These are phyloP conservation scores for Penicillium sp. DNA, from an alignment of 2,329 filamentous ascomycete species.

Conservation along the genomic window DNA sequence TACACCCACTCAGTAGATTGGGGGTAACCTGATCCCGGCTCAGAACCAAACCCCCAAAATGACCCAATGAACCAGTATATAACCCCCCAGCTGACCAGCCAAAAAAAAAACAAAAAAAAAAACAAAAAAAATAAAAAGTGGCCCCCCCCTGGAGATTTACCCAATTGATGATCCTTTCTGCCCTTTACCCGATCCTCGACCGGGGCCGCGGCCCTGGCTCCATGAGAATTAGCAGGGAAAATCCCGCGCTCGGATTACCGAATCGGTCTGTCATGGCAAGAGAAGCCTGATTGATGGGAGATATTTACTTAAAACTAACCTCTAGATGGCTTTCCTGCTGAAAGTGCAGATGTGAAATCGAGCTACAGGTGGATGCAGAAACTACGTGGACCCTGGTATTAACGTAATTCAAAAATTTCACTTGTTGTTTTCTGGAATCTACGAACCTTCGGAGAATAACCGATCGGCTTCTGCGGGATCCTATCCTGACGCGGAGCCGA, in stretches of 20 bases:
- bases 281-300: neutral
- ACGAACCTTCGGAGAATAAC: neutral
- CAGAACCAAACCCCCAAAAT: neutral
- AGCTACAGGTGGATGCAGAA: neutral
- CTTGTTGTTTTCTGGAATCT: neutral
- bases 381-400: neutral
- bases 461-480: neutral
- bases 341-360: neutral
- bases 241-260: slow-evolving; percentile 19
- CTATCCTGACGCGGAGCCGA: slow-evolving; percentile 3
- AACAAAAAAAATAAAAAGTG: slow-evolving; percentile 1
- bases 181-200: neutral
- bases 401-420: neutral
- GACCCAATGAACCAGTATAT: neutral
- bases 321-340: neutral
- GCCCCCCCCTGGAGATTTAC: neutral
- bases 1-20: neutral
- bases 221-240: slow-evolving; percentile 2
- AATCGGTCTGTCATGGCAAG: slow-evolving; percentile 13
- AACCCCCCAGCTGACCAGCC: slow-evolving; percentile 2
- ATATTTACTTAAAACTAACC: neutral
- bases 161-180: neutral
- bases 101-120: too few relatives aligned
- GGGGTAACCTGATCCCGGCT: neutral
- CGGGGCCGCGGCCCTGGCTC: neutral